A percentile compares a stretch with the other conserved stretches of the same genome.
These are phyloP conservation scores for Neostapfia colusana DNA, from an alignment of 176 grass and related monocot genomes.

Conservation along the genomic window DNA sequence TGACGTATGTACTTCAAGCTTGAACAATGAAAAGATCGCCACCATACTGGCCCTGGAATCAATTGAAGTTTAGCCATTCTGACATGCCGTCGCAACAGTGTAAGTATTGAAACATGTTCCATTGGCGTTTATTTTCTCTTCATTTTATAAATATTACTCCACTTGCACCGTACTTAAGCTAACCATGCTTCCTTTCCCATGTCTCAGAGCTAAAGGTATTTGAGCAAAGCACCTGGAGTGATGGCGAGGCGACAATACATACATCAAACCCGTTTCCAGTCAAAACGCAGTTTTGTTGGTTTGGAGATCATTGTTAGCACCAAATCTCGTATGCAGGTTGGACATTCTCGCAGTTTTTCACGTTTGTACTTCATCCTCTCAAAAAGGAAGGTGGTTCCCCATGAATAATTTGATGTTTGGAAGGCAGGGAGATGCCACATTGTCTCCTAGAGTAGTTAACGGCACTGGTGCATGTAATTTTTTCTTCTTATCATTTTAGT, in stretches of 20 bases:
- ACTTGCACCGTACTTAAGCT: background rate
- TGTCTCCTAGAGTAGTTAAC: background rate
- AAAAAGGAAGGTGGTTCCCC: background rate
- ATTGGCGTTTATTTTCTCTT: background rate
- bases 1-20: conserved; percentile 6
- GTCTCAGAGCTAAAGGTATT: conserved; percentile 25
- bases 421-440: conserved; percentile 4
- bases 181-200: background rate
- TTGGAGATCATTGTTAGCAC: background rate
- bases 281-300: background rate
- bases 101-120: conserved; percentile 30
- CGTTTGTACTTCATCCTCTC: background rate
- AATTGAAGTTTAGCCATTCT: background rate
- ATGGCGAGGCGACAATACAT: background rate
- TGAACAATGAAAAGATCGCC: background rate
- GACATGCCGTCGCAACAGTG: conserved; percentile 4
- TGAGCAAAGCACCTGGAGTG: background rate
- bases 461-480: background rate
- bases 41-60: background rate
- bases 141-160: background rate
- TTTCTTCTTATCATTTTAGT: background rate
- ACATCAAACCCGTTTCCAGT: background rate
- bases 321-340: background rate
- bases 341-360: background rate
- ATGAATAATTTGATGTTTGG: conserved; percentile 1